Evolutionary conservation across 225 moss, liverwort and hornwort species (phyloP), one percentile per base, ranked within the genome.

Genomic region (Anthoceros angustus): DNA sequence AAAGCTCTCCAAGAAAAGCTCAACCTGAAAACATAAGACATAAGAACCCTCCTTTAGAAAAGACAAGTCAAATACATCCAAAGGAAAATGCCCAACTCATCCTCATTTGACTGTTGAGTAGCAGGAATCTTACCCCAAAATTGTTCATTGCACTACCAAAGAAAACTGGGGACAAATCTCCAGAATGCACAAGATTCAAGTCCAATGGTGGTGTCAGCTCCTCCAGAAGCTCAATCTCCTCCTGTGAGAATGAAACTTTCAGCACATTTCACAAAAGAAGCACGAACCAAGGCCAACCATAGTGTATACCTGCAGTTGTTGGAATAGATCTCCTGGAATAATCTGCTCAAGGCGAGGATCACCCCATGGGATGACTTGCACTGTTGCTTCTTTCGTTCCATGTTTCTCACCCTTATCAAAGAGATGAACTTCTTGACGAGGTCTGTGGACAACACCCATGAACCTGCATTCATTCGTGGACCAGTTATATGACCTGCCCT

Each of bases 61-160:
- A 55, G 55, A 5, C 11, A 11, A 1, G 45, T 43, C 43, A 43
- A 12, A 43, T 46, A 16, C 2, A 46, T 16, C 11, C 16, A 5
- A 46, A 46, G 16, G 45, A 46, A 46, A 11, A 11, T 18, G 18
- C 14, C 46, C 62, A 48, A n/a, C 39, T 12, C 41, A 48, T 64
- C 55, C 65, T 71, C 21, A 64, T 38, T 49, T 11, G 46, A 20
- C 49, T 48, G 24, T 41, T 9, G 25, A 39, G 49, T 9, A 50
- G 11, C 10, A 41, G 18, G 2, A 12, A n/a, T 24, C 78, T 63
- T 78, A 93, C 93, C 84, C 93, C 93, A 83, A 94, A 94, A 71
- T 94, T 94, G 63, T 94, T 94, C 93, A 94, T 94, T 63, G 90
- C 93, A 75, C 93, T 94, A 62, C 93, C 93, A 69, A 94, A 94